Base-by-base conservation (phyloP, 176 grass and related monocot species). In the Cymbopogon citratus region DNA sequence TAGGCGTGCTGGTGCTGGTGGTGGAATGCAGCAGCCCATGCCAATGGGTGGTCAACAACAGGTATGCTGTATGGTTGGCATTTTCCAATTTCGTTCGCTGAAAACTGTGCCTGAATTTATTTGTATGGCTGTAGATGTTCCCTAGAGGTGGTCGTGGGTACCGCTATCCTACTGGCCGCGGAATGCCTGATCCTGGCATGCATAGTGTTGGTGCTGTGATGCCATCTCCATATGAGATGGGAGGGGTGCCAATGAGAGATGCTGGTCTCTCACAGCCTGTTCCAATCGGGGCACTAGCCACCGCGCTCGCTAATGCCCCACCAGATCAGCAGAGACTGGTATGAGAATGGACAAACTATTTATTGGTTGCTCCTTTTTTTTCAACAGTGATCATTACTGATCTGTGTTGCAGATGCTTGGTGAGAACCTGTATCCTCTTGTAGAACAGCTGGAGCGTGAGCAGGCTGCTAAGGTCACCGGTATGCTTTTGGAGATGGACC, bases 401-500 rank as follows among this genome's bases (percentile, higher is more conserved):
- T 27, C 29, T 67, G 31, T 65, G 29, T 14, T 80, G 73, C 68
- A 97, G 94, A 93, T 99, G 84, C 96, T 99, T 69, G 96, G 96
- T 62, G 96, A 99, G 83, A 95, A 81, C 75, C 51, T 99, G n/a
- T 99, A 91, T 67, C 96, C 96, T 31, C 92, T 99, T 66, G 96
- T 99, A 44, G 88, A 91, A 66, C 84, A 92, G 89, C 69, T 99
- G 72, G 96, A 99, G 60, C 93, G 85, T 77, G 96, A 99, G 10
- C 80, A 95, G 48, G 91, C 92, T 19, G 92, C 96, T 0, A 99
- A 99, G 75, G 93, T 99, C 5, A 99, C 96, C 3, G 96, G 96
- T 34, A 99, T 99, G 96, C 90, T 99, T 67, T 69, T 99, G 39
- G 96, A 99, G 90, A 99, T 99, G 96, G 96, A 99, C 60, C 92